A percentile compares a stretch with the other conserved stretches of the same genome.
These are phyloP conservation scores for Lodderomyces oxycetoniae DNA, from an alignment of 1,139 yeast species.

Conservation along the genomic window DNA sequence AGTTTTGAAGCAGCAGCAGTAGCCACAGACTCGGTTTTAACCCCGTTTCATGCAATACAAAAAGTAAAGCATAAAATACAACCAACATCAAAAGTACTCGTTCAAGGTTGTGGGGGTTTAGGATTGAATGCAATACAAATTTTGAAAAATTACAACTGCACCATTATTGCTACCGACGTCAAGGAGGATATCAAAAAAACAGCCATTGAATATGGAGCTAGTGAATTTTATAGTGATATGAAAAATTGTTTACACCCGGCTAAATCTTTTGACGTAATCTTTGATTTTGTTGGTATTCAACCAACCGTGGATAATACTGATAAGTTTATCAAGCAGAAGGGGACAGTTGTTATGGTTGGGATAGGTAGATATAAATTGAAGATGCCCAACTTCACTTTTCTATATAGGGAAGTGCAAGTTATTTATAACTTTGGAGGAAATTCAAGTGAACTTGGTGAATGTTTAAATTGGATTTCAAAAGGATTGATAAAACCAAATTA, in stretches of 20 bases:
- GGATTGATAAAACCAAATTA: conserved; percentile 41
- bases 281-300: conserved; percentile 46
- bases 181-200: conserved; percentile 26
- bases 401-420: conserved; percentile 39
- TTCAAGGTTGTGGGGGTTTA: conserved; percentile 49
- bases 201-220: conserved; percentile 40
- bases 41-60: conserved; percentile 48
- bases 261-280: conserved; percentile 35
- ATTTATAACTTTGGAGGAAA: conserved; percentile 46
- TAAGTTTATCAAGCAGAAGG: conserved; percentile 30
- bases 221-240: conserved; percentile 37
- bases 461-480: conserved; percentile 39
- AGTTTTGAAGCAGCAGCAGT: conserved; percentile 46
- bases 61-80: conserved; percentile 30
- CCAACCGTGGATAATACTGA: conserved; percentile 32
- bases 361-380: conserved; percentile 33
- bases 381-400: conserved; percentile 33
- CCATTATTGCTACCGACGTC: conserved; percentile 38
- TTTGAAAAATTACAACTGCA: conserved; percentile 35
- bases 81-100: conserved; percentile 38
- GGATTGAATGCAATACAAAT: conserved; percentile 50
- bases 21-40: conserved; percentile 46
- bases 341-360: conserved; percentile 44
- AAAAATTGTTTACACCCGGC: conserved; percentile 22
- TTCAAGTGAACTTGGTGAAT: conserved; percentile 40